Conservation (phyloP, 345 rosid species). For the Dovyalis caffra region DNA sequence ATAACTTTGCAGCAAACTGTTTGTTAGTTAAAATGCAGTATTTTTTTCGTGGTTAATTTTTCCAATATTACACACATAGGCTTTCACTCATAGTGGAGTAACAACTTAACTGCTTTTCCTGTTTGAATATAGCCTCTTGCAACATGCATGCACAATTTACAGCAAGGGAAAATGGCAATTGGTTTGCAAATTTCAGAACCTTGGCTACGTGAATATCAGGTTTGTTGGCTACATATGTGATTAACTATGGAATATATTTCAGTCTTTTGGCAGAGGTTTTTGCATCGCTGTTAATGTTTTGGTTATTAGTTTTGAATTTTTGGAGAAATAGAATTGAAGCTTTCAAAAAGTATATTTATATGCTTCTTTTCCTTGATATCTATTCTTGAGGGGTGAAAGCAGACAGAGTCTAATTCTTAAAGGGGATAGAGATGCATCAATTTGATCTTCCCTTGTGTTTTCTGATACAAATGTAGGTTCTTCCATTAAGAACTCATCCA, state of each 20-base stretch:
- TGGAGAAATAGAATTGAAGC: not conserved
- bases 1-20: no score
- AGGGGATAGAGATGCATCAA: not conserved
- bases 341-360: not conserved
- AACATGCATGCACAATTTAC: slow-evolving; percentile 87
- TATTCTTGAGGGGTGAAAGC: not conserved
- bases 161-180: slow-evolving; percentile 74
- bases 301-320: not conserved
- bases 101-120: not conserved
- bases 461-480: slow-evolving; percentile 49
- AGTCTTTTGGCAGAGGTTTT: not conserved
- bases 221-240: slow-evolving; percentile 8
- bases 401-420: not conserved
- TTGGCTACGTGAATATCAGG: slow-evolving; percentile 96
- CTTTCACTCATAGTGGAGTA: not conserved
- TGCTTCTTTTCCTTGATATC: not conserved
- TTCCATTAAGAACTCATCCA: slow-evolving; percentile 92
- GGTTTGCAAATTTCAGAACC: slow-evolving; percentile 90
- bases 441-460: not conserved
- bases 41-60: not conserved
- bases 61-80: not conserved
- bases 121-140: slow-evolving; percentile 62
- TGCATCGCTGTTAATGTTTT: not conserved
- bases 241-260: not conserved
- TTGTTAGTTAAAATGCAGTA: no score